Evolutionary conservation across 78 protist species (phyloP), one percentile per base, ranked within the genome.

Genomic region (Dictyostelium brefeldianum): DNA sequence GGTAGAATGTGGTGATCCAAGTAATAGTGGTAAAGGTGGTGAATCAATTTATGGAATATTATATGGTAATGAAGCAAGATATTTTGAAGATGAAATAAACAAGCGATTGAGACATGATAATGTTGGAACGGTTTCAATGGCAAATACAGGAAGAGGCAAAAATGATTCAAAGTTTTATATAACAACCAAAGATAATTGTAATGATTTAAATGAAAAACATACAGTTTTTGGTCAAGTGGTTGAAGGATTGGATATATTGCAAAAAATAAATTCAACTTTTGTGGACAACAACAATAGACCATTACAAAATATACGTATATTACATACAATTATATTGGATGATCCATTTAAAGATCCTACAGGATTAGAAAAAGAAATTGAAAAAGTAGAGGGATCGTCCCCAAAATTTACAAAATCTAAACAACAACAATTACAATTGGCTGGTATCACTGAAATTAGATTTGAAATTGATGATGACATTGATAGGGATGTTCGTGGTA

Each of bases 281-380:
- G 74, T 31, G 11, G 99, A 98, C 81, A 0, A 1, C 1, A 41
- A 84, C 1, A 78, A 92, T 64, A 59, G 91, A 20, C 99, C 99
- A 8, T 81, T 94, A n/a, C 82, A 94, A 80, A 80, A 81, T 29
- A 89, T 87, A 27, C 71, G 99, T 29, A 96, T 98, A 67, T 51
- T 91, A 50, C 99, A 98, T 94, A 98, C 99, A 46, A 83, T 92
- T 71, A 54, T 99, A 5, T 95, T 99, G 53, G 98, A 92, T 80
- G 99, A 99, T 48, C 99, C 99, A 14, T 98, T 96, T 70, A 78
- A 62, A 2, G 99, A 99, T 78, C 98, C 96, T 0, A 69, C 47
- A 17, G 91, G 91, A 71, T 53, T 97, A 22, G 75, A n/a, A 71
- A 36, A 36, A 36, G 43, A 36, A 36, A 36, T 36, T 36, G 69